A percentile compares a stretch with the other conserved stretches of the same genome.
Conservation (phyloP, 2,329 filamentous ascomycete species). For the Scolecobasidium constrictum region DNA sequence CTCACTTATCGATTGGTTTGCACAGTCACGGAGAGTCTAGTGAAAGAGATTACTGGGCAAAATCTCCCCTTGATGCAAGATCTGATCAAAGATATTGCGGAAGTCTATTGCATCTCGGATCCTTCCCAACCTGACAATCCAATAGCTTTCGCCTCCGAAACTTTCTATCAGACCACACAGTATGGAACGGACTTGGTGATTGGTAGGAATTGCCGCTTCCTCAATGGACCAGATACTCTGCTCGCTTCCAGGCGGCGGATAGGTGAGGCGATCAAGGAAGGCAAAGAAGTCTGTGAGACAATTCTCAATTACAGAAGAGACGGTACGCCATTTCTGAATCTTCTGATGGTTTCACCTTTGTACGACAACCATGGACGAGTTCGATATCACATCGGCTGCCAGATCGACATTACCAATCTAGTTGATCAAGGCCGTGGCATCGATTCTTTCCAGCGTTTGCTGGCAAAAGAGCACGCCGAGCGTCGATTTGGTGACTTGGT, state of each 20-base stretch:
- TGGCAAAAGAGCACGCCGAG: slow-evolving; percentile 20
- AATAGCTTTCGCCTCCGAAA: slow-evolving; percentile 34
- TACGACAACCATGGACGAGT: slow-evolving; percentile 30
- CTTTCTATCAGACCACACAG: slow-evolving; percentile 33
- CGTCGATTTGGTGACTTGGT: slow-evolving; percentile 17
- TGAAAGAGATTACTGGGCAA: slow-evolving; percentile 32
- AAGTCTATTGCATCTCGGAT: slow-evolving; percentile 35
- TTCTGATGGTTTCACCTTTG: slow-evolving; percentile 28
- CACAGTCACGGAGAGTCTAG: slow-evolving; percentile 30
- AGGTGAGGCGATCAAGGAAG: slow-evolving; percentile 23
- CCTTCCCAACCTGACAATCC: slow-evolving; percentile 32
- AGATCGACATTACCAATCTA: slow-evolving; percentile 28
- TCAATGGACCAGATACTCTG: slow-evolving; percentile 31
- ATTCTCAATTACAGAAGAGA: slow-evolving; percentile 32
- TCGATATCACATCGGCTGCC: slow-evolving; percentile 28
- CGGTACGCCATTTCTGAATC: slow-evolving; percentile 30
- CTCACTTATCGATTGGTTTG: slow-evolving; percentile 29
- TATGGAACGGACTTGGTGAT: slow-evolving; percentile 32
- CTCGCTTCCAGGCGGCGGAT: slow-evolving; percentile 23
- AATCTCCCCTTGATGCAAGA: slow-evolving; percentile 28
- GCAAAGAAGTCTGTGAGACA: slow-evolving; percentile 31
- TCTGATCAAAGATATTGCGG: slow-evolving; percentile 30
- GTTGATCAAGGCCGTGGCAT: slow-evolving; percentile 25
- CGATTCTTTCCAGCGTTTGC: slow-evolving; percentile 23
- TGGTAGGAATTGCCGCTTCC: slow-evolving; percentile 33